Conservation (phyloP, 768 basidiomycete genomes). For the Tricholoma flavovirens region DNA sequence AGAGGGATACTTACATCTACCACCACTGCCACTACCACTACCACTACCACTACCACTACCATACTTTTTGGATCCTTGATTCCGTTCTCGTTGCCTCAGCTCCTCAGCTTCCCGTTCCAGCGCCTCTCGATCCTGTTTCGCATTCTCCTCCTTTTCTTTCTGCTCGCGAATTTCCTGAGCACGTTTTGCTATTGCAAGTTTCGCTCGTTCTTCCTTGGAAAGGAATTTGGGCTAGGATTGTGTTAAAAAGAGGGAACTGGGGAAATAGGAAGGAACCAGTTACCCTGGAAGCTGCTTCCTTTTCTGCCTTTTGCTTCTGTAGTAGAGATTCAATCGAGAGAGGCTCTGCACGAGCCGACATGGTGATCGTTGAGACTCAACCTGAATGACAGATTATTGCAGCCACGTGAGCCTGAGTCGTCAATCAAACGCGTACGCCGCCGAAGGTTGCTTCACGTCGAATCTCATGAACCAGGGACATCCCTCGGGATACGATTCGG, state of each 20-base stretch:
- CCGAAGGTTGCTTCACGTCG: background rate
- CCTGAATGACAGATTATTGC: background rate
- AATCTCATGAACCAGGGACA: conserved; percentile 3
- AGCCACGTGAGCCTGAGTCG: background rate
- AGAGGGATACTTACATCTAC: conserved; percentile 31
- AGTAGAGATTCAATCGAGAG: conserved; percentile 86
- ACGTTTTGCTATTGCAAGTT: conserved; percentile 83
- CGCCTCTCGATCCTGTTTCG: conserved; percentile 55
- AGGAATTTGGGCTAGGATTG: conserved; percentile 82
- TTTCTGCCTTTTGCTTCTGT: conserved; percentile 82
- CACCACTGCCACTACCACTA: conserved; percentile 25
- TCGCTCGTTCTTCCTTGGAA: conserved; percentile 86
- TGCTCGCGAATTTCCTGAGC: conserved; percentile 76
- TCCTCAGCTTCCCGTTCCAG: conserved; percentile 77
- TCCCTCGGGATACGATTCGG: conserved; percentile 15
- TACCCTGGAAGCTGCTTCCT: conserved; percentile 90
- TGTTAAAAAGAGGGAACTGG: background rate
- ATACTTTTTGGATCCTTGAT: conserved; percentile 31
- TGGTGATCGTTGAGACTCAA: conserved; percentile 4
- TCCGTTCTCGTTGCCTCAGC: conserved; percentile 47
- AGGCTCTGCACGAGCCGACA: conserved; percentile 51
- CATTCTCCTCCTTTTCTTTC: conserved; percentile 56
- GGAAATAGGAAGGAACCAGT: background rate
- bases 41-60: conserved; percentile 28
- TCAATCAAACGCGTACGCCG: background rate